These are phyloP conservation scores for Hemileia vastatrix DNA, from an alignment of 1,284 basidiomycete species.

Conservation along the genomic window DNA sequence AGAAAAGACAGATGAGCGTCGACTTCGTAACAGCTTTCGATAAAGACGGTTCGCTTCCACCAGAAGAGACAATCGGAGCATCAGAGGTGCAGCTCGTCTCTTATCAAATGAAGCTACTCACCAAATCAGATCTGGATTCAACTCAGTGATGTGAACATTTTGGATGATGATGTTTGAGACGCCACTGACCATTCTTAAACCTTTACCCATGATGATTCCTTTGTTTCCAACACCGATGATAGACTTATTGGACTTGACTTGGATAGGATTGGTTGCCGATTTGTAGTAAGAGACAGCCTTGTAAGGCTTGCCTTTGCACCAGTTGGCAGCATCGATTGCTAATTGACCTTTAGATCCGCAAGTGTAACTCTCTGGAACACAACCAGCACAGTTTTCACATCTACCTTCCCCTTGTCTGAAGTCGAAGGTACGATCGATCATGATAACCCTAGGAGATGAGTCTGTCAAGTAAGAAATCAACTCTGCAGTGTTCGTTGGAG, in stretches of 20 bases:
- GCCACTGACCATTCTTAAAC: slow-evolving; percentile 45
- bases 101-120: not conserved
- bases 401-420: slow-evolving; percentile 36
- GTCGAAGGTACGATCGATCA: slow-evolving; percentile 43
- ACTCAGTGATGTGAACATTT: slow-evolving; percentile 26
- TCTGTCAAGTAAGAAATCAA: slow-evolving; percentile 42
- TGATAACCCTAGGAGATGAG: slow-evolving; percentile 41
- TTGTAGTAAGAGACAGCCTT: slow-evolving; percentile 20
- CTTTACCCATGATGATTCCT: slow-evolving; percentile 39
- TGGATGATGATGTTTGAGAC: slow-evolving; percentile 29
- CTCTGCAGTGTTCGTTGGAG: slow-evolving; percentile 40
- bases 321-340: slow-evolving; percentile 25
- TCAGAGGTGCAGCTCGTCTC: slow-evolving; percentile 36
- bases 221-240: slow-evolving; percentile 30
- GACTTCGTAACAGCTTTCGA: slow-evolving; percentile 43
- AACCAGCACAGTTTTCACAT: slow-evolving; percentile 25
- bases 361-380: slow-evolving; percentile 25
- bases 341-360: slow-evolving; percentile 29
- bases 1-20: slow-evolving; percentile 33
- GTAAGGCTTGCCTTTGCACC: slow-evolving; percentile 25
- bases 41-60: no score
- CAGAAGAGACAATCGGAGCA: no score
- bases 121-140: slow-evolving; percentile 27
- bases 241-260: slow-evolving; percentile 20
- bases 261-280: slow-evolving; percentile 21